Base-by-base conservation (phyloP, 2,329 filamentous ascomycete species). In the Nemania sp. region DNA sequence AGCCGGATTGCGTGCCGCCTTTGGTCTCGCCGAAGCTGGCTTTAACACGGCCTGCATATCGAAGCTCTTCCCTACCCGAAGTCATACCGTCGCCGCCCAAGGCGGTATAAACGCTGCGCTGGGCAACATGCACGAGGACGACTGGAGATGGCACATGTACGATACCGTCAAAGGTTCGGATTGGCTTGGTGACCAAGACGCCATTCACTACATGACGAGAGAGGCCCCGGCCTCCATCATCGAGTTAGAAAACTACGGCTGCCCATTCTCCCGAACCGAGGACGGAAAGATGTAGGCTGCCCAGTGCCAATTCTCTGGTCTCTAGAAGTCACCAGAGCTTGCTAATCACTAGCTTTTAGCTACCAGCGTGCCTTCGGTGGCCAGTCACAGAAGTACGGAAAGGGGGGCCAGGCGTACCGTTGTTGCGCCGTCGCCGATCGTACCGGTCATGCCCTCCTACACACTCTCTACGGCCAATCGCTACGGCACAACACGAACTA, bases 61-160 rank as follows among this genome's bases (percentile, higher is more conserved):
- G 42, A 93, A 93, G 80, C 84, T 93, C 56, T 93, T 93, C 79
- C 90, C 90, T 44, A 94, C 90, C 47, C 81, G 90, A 80, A 88
- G 83, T 72, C 90, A 94, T 75, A 94, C 90, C 7, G 90, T 94
- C 66, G 90, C 90, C 54, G 85, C 85, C 34, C 85, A 88, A 74
- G 90, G 90, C 71, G 90, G 90, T 69, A 93, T 94, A 80, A 94
- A 94, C 73, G 90, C 90, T 52, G 90, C 90, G 46, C 81, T 94
- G 52, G 90, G 90, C 70, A 96, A 96, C 79, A 97, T 97, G 92
- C 91, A 96, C 81, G 85, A 93, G 80, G 92, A 97, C 70, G 91
- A 97, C 78, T 97, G 92, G 92, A 86, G 91, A 80, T 97, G 92
- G 92, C 92, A 97, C 78, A 97, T 97, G 92, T 97, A 97, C 80